These are phyloP conservation scores for Emmonsiellopsis sp. DNA, from an alignment of 2,329 filamentous ascomycete genomes.

Conservation along the genomic window DNA sequence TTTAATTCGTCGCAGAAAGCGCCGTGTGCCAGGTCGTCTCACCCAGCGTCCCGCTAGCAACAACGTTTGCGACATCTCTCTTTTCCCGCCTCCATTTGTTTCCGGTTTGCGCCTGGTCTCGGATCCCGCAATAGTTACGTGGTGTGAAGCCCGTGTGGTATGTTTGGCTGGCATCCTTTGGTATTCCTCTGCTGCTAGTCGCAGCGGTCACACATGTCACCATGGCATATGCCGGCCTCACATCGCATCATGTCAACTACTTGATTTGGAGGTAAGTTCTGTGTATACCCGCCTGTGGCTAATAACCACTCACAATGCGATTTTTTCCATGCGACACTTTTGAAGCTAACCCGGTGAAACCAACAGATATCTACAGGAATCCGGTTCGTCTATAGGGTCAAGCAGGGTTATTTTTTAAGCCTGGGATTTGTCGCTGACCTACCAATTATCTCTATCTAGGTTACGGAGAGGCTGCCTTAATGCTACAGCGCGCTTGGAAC, in stretches of 20 bases:
- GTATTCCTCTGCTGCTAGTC: not conserved
- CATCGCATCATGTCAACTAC: slow-evolving; percentile 56
- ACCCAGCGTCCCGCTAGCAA: too few relatives aligned
- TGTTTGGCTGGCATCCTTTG: slow-evolving; percentile 2
- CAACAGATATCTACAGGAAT: slow-evolving; percentile 45
- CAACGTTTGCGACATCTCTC: not conserved
- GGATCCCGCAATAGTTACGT: not conserved
- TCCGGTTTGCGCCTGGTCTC: not conserved
- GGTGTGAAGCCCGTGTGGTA: slow-evolving; percentile 1
- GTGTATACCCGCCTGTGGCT: slow-evolving; percentile 8
- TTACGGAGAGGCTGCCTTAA: slow-evolving; percentile 50
- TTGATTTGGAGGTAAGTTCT: slow-evolving; percentile 54
- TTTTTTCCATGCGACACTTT: not conserved
- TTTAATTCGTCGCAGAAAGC: too few relatives aligned
- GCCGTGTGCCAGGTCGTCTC: too few relatives aligned
- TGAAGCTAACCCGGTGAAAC: slow-evolving; percentile 3
- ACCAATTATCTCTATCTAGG: slow-evolving; percentile 25
- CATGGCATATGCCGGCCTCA: slow-evolving; percentile 34
- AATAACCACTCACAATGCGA: not conserved
- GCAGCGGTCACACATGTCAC: slow-evolving; percentile 29
- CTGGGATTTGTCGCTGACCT: not conserved
- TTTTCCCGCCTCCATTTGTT: not conserved
- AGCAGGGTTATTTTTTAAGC: slow-evolving; percentile 8
- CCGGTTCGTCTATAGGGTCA: slow-evolving; percentile 32
- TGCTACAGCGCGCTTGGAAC: slow-evolving; percentile 54